Evolutionary conservation across 2,329 filamentous ascomycete genomes (phyloP).

Genomic region (Aspergillus flavus): DNA sequence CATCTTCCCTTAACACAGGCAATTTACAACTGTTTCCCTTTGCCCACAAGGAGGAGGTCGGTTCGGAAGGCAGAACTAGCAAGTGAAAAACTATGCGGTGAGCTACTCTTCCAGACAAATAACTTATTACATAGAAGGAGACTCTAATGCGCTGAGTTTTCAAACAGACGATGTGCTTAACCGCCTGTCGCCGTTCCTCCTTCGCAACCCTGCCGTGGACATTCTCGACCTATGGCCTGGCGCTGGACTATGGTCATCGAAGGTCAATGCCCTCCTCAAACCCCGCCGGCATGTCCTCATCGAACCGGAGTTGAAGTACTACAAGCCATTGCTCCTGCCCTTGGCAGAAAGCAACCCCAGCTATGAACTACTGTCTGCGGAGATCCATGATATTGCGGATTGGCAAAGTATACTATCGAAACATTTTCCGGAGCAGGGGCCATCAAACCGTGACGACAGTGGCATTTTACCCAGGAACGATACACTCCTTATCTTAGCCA

Average conservation of each 20-base stretch:
- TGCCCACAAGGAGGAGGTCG: slow-evolving; percentile 11
- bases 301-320: slow-evolving; percentile 67
- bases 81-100: slow-evolving; percentile 39
- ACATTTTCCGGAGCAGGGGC: slow-evolving; percentile 58
- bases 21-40: slow-evolving; percentile 15
- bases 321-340: slow-evolving; percentile 62
- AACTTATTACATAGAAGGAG: too few relatives aligned
- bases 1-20: slow-evolving; percentile 26
- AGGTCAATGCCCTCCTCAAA: slow-evolving; percentile 72
- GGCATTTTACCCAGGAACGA: slow-evolving; percentile 62
- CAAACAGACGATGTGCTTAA: slow-evolving; percentile 65
- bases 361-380: slow-evolving; percentile 54
- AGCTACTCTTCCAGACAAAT: slow-evolving; percentile 10
- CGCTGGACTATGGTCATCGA: slow-evolving; percentile 73
- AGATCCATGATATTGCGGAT: slow-evolving; percentile 62
- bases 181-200: slow-evolving; percentile 69
- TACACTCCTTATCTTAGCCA: slow-evolving; percentile 72
- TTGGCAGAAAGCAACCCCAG: slow-evolving; percentile 54
- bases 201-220: slow-evolving; percentile 75
- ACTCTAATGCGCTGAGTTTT: slow-evolving; percentile 6
- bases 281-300: slow-evolving; percentile 83
- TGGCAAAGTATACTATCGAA: slow-evolving; percentile 44
- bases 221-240: slow-evolving; percentile 87
- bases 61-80: slow-evolving; percentile 27
- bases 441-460: slow-evolving; percentile 40